A percentile compares a stretch with the other conserved stretches of the same genome.
Conservation (phyloP, 768 basidiomycete species). For the Leccinum rimulosum region DNA sequence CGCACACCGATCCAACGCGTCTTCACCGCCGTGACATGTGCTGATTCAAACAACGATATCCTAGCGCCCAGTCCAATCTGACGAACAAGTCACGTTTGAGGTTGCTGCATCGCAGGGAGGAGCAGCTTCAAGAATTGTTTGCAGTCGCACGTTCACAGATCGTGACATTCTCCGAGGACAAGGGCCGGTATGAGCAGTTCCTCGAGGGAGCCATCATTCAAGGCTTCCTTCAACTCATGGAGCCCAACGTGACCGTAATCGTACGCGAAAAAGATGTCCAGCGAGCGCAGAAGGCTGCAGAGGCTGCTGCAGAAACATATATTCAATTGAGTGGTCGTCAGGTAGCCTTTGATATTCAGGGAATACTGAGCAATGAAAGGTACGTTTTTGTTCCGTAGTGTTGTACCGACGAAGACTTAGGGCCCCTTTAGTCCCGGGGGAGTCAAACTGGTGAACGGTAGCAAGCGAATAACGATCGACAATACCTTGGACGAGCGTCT, state of each 20-base stretch:
- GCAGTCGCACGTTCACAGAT: slow-evolving; percentile 62
- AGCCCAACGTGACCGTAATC: slow-evolving; percentile 64
- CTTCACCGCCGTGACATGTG: not conserved
- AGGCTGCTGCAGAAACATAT: slow-evolving; percentile 62
- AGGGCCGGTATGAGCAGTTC: slow-evolving; percentile 74
- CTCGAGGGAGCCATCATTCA: slow-evolving; percentile 84
- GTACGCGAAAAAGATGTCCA: slow-evolving; percentile 67
- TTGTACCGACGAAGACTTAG: not conserved
- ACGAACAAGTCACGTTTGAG: slow-evolving; percentile 95
- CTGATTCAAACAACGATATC: slow-evolving; percentile 3
- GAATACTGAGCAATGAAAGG: slow-evolving; percentile 61
- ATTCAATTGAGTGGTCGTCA: slow-evolving; percentile 74
- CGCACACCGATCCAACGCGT: slow-evolving; percentile 23
- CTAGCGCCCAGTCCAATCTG: slow-evolving; percentile 89
- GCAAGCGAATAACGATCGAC: slow-evolving; percentile 81
- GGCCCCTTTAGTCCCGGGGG: slow-evolving; percentile 69
- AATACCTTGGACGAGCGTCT: slow-evolving; percentile 94
- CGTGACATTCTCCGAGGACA: slow-evolving; percentile 58
- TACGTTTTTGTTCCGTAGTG: slow-evolving; percentile 32
- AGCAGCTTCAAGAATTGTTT: slow-evolving; percentile 89
- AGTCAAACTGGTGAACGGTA: slow-evolving; percentile 69
- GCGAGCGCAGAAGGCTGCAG: slow-evolving; percentile 59
- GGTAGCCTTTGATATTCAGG: slow-evolving; percentile 57
- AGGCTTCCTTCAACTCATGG: slow-evolving; percentile 82
- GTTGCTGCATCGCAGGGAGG: slow-evolving; percentile 87